Evolutionary conservation across 306 rosid species (phyloP).

Genomic region (Citrullus colocynthis): DNA sequence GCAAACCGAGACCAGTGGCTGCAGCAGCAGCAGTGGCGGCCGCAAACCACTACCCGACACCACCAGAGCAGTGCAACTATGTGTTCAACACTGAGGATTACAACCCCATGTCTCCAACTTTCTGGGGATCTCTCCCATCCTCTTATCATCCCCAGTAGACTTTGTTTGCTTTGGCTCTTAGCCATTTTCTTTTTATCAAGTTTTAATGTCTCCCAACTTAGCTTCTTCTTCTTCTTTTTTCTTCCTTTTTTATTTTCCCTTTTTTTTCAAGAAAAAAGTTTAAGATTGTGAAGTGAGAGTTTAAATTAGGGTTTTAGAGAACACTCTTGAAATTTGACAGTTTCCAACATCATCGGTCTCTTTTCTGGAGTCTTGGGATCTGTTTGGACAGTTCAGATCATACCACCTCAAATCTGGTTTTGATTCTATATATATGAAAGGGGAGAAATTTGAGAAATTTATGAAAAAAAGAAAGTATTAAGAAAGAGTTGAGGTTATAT

Average conservation of each 20-base stretch:
- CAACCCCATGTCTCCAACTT: conserved; percentile 43
- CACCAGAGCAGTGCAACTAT: conserved; percentile 29
- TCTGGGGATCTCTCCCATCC: conserved; percentile 29
- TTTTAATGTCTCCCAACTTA: conserved; percentile 2
- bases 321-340: neutral
- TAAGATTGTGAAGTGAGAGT: conserved; percentile 6
- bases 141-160: conserved; percentile 6
- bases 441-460: neutral
- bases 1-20: conserved; percentile 5
- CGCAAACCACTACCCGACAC: neutral
- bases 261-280: neutral
- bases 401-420: conserved; percentile 10
- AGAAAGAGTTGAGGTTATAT: conserved; percentile 10
- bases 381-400: conserved; percentile 10
- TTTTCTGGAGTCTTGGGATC: neutral
- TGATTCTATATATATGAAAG: neutral
- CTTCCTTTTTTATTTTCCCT: neutral
- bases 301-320: conserved; percentile 10
- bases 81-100: conserved; percentile 46
- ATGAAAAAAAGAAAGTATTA: neutral
- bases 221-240: neutral
- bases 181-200: neutral
- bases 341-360: neutral
- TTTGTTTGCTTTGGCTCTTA: neutral
- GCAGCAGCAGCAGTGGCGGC: neutral